Conservation (phyloP, 306 rosid genomes). For the Casuarina equisetifolia region DNA sequence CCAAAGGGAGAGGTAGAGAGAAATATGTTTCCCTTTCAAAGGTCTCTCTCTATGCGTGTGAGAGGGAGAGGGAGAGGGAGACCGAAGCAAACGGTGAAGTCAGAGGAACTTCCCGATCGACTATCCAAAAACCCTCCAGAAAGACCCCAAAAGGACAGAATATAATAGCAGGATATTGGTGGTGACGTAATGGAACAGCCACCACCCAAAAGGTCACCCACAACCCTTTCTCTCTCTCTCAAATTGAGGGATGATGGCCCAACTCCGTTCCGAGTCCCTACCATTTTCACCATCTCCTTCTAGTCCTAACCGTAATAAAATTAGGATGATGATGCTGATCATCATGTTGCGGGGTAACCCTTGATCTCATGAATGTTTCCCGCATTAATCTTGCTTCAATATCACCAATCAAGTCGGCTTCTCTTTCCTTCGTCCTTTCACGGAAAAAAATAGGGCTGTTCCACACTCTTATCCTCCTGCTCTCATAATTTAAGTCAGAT, state of each 20-base stretch:
- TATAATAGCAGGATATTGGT: conserved; percentile 23
- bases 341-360: conserved; percentile 29
- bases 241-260: conserved; percentile 46
- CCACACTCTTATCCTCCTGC: no score
- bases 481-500: no score
- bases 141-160: conserved; percentile 34
- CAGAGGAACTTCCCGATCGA: conserved; percentile 35
- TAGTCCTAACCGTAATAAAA: conserved; percentile 38
- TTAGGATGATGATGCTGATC: conserved; percentile 31
- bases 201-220: conserved; percentile 37
- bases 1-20: neutral
- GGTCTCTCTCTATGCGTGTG: conserved; percentile 30
- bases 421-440: no score
- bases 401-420: neutral
- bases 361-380: conserved; percentile 28
- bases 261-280: conserved; percentile 48
- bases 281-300: conserved; percentile 43
- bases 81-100: conserved; percentile 23
- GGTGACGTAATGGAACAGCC: conserved; percentile 74
- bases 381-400: neutral
- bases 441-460: no score
- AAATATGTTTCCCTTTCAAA: conserved; percentile 6
- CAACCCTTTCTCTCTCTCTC: conserved; percentile 1
- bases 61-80: conserved; percentile 9
- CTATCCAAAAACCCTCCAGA: conserved; percentile 40